phyloP scores from a whole-genome alignment of 306 rosid genomes.

The Begonia loranthoides region DNA sequence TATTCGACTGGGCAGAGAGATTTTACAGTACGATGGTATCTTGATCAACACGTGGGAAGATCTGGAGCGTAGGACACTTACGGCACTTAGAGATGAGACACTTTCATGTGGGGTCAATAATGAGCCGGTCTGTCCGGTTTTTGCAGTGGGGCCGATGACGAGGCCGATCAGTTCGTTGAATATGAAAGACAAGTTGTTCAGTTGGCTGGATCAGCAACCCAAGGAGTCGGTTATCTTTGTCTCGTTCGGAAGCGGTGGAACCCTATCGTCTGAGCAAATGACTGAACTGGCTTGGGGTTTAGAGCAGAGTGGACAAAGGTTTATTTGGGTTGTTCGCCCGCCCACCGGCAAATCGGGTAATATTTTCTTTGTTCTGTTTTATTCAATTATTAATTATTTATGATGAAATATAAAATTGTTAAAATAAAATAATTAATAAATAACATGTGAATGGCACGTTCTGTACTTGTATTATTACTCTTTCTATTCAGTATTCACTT shows the following conservation, averaged over 20 bases:
- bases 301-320: constrained; percentile 22
- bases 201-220: constrained; percentile 18
- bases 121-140: constrained; percentile 1
- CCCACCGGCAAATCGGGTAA: neutral
- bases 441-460: no score
- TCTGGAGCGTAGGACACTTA: constrained; percentile 8
- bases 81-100: constrained; percentile 12
- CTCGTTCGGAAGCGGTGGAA: constrained; percentile 31
- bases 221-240: constrained; percentile 16
- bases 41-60: constrained; percentile 52
- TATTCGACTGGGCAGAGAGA: neutral
- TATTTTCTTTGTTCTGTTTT: no score
- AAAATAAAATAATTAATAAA: no score
- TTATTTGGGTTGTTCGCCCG: constrained; percentile 19
- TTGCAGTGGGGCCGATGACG: constrained; percentile 25
- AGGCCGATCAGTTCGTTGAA: constrained; percentile 2
- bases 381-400: no score
- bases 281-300: constrained; percentile 20
- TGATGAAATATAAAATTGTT: no score
- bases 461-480: no score
- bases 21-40: constrained; percentile 26
- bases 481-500: no score
- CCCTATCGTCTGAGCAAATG: constrained; percentile 15
- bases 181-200: constrained; percentile 1
- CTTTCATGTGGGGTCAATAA: constrained; percentile 9